phyloP scores from a whole-genome alignment of 306 rosid genomes.

The Crotalaria pallida region DNA sequence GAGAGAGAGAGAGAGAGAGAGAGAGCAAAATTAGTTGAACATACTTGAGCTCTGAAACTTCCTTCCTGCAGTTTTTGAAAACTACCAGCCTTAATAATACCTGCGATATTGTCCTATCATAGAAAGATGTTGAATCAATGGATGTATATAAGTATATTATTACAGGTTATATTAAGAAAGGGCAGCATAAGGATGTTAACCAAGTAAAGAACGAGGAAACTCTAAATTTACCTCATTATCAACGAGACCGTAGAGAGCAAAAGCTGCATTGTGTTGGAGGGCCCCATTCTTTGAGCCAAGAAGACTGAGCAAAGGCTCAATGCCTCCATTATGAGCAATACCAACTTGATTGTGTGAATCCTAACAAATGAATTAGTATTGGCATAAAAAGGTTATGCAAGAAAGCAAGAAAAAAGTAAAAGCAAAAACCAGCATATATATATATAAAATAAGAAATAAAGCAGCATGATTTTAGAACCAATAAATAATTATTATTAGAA shows the following conservation, averaged over 20 bases:
- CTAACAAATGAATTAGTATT: conserved; percentile 34
- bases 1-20: too few relatives aligned
- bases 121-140: conserved; percentile 27
- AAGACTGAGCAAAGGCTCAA: conserved; percentile 60
- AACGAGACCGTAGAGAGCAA: conserved; percentile 67
- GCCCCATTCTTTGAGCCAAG: conserved; percentile 39
- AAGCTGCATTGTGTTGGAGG: conserved; percentile 60
- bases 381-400: neutral
- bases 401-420: neutral
- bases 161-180: conserved; percentile 20
- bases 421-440: neutral
- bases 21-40: conserved; percentile 3
- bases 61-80: conserved; percentile 73
- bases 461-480: too few relatives aligned
- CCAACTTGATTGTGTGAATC: conserved; percentile 93
- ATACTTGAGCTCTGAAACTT: conserved; percentile 72
- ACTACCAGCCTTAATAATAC: conserved; percentile 76
- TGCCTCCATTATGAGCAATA: conserved; percentile 76
- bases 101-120: conserved; percentile 72
- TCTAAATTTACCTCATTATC: conserved; percentile 75
- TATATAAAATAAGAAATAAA: neutral
- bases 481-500: too few relatives aligned
- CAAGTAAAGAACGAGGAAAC: conserved; percentile 2
- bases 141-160: neutral
- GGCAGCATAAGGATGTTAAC: conserved; percentile 1